A percentile compares a stretch with the other conserved stretches of the same genome.
These are phyloP conservation scores for Coemansia nantahalensis DNA, from an alignment of 192 early-diverging fungal species.

Conservation along the genomic window DNA sequence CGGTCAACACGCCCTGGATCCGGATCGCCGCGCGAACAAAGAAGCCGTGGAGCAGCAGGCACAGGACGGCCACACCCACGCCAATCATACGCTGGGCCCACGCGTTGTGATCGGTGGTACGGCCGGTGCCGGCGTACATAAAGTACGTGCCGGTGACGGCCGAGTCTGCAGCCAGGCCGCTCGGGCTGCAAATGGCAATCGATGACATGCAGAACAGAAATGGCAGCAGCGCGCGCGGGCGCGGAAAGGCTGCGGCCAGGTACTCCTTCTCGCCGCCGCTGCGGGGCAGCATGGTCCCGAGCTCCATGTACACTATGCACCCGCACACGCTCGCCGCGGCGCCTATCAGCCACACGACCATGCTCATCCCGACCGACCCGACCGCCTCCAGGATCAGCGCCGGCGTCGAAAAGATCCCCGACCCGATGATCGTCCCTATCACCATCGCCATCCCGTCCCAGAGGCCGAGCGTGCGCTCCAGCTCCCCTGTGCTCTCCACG, in stretches of 20 bases:
- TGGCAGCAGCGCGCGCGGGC: conserved; percentile 48
- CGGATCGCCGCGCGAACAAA: conserved; percentile 31
- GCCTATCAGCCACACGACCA: conserved; percentile 47
- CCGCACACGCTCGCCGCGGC: conserved; percentile 39
- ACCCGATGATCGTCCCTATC: conserved; percentile 51
- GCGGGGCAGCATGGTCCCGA: conserved; percentile 54
- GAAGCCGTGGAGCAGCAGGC: conserved; percentile 25
- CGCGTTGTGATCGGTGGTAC: conserved; percentile 14
- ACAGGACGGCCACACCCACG: conserved; percentile 21
- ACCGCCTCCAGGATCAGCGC: conserved; percentile 36
- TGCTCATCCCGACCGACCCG: conserved; percentile 43
- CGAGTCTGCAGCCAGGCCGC: conserved; percentile 39
- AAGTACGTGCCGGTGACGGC: conserved; percentile 48
- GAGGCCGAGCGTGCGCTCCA: conserved; percentile 44
- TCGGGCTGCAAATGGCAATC: conserved; percentile 37
- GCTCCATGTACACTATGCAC: conserved; percentile 51
- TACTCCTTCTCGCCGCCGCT: conserved; percentile 66
- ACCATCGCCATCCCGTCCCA: conserved; percentile 53
- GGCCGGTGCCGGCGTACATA: conserved; percentile 34
- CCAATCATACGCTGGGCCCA: conserved; percentile 48
- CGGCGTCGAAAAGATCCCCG: conserved; percentile 50
- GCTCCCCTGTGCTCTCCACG: background rate
- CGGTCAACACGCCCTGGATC: conserved; percentile 37
- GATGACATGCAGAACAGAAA: conserved; percentile 50
- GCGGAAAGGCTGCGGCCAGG: conserved; percentile 54